Evolutionary conservation across 371 early-diverging fungal genomes (phyloP), one percentile per base, ranked within the genome.

Genomic region (Rhizomucor pusillus): DNA sequence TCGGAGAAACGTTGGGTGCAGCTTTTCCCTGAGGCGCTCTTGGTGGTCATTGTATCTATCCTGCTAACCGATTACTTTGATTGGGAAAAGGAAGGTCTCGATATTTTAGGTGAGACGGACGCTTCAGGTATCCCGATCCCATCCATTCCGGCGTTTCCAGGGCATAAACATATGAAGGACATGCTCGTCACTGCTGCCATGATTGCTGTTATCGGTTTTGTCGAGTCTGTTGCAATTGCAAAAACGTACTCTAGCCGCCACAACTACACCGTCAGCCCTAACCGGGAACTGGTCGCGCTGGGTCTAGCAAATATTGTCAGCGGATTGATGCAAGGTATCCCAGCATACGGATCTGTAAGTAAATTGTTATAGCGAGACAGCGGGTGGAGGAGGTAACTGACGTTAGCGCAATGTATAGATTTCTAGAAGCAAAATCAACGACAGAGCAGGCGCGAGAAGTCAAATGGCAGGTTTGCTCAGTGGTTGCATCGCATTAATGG

Each of bases 121-220:
- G 64, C 74, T 23, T 74, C 75, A 13, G 80, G 84, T 14, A 67
- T 90, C 29, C 86, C 84, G 18, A 54, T 66, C 39, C 82, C 89
- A 5, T 77, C 85, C 1, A 63, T 87, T 23, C 87, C 88, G 3
- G 45, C 67, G 7, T 64, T 86, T 13, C 85, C 88, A 11, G 60
- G 67, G 2, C 59, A 77, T 25, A 71, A 80, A 9, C 80, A 85
- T 46, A 57, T 92, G 73, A 81, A 86, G 61, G 87, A 83, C 59
- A 37, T 77, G 33, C 46, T 74, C 22, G 59, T 77, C 23, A 77
- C 73, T 0, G 57, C 93, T 7, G 85, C 91, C 37, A 77, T 93
- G 52, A 92, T 95, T 57, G 82, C 94, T 18, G 81, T 93, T 57
- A 91, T 95, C 64, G 98, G 97, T 0, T 95, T 95, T 69, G 94